Evolutionary conservation across 208 protist species (phyloP).

Genomic region (Acanthamoeba royreba): DNA sequence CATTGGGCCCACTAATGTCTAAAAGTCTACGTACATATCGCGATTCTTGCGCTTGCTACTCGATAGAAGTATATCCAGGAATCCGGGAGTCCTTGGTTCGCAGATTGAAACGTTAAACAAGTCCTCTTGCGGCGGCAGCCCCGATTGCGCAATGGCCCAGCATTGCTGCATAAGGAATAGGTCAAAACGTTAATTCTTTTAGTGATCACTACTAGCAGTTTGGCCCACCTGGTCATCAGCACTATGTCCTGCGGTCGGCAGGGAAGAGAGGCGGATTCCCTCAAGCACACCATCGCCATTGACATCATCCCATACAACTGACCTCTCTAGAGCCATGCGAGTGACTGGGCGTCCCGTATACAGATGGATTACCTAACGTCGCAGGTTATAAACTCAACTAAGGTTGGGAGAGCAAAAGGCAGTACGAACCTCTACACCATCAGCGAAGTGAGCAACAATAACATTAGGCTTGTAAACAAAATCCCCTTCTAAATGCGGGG

Average conservation of each 20-base stretch:
- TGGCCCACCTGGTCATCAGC: background rate
- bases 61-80: background rate
- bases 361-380: background rate
- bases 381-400: background rate
- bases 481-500: background rate
- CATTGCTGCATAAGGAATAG: background rate
- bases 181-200: background rate
- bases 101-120: constrained; percentile 61
- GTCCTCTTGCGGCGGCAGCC: constrained; percentile 50
- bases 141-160: constrained; percentile 24
- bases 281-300: constrained; percentile 28
- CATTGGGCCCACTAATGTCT: background rate
- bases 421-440: constrained; percentile 54
- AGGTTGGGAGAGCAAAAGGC: background rate
- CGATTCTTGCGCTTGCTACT: background rate
- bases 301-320: background rate
- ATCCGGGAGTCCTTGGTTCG: background rate
- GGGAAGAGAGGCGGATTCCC: background rate
- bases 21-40: background rate
- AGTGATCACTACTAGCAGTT: background rate
- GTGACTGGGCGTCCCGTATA: background rate
- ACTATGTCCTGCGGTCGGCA: background rate
- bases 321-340: background rate
- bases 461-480: constrained; percentile 59
- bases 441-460: constrained; percentile 50